phyloP scores from a whole-genome alignment of 2,329 filamentous ascomycete genomes.

The Aspergillus pseudoviridinutans region DNA sequence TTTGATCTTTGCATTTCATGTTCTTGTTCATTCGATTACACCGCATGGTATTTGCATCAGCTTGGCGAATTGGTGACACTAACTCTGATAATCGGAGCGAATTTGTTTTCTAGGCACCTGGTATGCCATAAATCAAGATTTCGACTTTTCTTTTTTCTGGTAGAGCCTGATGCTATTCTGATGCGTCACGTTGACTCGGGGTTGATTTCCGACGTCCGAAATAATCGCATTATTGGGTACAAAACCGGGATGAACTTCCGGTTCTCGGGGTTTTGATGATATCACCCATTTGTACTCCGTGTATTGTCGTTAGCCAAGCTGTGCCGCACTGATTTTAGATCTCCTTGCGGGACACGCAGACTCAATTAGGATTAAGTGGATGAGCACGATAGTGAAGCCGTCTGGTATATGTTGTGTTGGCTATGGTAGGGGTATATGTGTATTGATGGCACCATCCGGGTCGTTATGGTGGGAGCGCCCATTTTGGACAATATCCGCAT shows the following conservation, averaged over 20 bases:
- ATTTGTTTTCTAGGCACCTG: not conserved
- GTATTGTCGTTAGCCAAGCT: no score
- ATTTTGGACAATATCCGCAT: no score
- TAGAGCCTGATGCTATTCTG: not conserved
- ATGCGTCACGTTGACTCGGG: not conserved
- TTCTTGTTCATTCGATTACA: not conserved
- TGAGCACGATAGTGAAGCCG: not conserved
- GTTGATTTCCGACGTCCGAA: not conserved
- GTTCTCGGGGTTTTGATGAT: no score
- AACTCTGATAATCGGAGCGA: not conserved
- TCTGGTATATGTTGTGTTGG: not conserved
- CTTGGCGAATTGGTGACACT: not conserved
- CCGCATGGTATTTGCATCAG: not conserved
- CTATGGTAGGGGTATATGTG: not conserved
- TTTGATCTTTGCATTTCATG: not conserved
- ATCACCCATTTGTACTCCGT: no score
- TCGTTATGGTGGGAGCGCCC: no score
- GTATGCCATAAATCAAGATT: not conserved
- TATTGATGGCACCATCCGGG: no score
- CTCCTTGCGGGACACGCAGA: no score
- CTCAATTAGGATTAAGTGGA: not conserved
- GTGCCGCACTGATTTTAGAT: no score
- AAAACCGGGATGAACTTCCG: not conserved
- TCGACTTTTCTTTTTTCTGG: not conserved
- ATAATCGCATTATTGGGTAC: no score